These are phyloP conservation scores for Marchantia paleacea DNA, from an alignment of 225 moss, liverwort and hornwort species.

Conservation along the genomic window DNA sequence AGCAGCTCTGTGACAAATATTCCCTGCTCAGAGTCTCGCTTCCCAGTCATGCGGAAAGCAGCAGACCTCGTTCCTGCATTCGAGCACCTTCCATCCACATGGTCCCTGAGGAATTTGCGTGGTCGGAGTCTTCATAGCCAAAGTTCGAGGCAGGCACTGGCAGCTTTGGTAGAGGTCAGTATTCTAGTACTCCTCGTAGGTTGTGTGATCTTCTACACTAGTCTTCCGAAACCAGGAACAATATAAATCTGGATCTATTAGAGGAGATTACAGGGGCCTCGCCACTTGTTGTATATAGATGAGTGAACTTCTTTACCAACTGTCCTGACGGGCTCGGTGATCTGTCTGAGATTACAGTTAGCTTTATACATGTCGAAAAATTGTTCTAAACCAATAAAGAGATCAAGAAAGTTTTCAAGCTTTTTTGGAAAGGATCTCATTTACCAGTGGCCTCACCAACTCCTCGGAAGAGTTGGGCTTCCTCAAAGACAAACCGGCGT, in stretches of 20 bases:
- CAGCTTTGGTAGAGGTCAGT: background rate
- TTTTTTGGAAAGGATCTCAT: background rate
- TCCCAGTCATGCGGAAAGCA: background rate
- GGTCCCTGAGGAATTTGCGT: background rate
- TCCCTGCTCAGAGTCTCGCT: background rate
- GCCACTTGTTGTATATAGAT: conserved; percentile 12
- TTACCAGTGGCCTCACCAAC: background rate
- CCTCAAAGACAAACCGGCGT: background rate
- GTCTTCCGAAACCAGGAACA: background rate
- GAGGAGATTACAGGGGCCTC: background rate
- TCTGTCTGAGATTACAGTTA: background rate
- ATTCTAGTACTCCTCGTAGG: background rate
- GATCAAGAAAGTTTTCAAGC: background rate
- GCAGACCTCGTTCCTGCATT: background rate
- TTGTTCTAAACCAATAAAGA: background rate
- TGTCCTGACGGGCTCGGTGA: background rate
- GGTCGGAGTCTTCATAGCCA: background rate
- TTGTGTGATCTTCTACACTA: background rate
- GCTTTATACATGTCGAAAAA: background rate
- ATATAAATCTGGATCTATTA: background rate
- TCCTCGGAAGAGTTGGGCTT: background rate
- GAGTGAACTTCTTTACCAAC: background rate
- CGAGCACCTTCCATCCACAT: background rate
- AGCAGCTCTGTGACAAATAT: background rate
- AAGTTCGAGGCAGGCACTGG: background rate